Conservation (phyloP, 306 rosid species). For the Prunus mongolica region DNA sequence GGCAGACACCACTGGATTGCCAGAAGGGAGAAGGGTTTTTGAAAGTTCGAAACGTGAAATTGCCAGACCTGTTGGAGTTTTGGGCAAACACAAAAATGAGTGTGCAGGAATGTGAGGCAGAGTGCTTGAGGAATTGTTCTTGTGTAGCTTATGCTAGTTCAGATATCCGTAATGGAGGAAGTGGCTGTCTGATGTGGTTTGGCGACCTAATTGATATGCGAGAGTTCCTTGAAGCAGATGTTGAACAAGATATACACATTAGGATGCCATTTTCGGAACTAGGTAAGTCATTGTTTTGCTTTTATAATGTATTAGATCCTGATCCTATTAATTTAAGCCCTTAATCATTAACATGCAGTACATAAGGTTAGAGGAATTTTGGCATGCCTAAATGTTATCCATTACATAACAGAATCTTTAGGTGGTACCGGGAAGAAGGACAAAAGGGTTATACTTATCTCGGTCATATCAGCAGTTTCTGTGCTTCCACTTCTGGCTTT, state of each 20-base stretch:
- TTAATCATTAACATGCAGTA: too few relatives aligned
- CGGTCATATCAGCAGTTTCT: background rate
- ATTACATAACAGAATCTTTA: background rate
- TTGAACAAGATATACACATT: slow-evolving; percentile 27
- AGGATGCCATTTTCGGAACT: slow-evolving; percentile 34
- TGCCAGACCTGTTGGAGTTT: slow-evolving; percentile 31
- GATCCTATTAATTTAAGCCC: background rate
- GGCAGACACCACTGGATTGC: slow-evolving; percentile 25
- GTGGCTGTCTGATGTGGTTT: slow-evolving; percentile 40
- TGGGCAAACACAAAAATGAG: slow-evolving; percentile 21
- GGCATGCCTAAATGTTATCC: too few relatives aligned
- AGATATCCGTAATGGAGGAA: slow-evolving; percentile 18
- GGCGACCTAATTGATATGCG: slow-evolving; percentile 33
- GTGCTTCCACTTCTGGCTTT: background rate
- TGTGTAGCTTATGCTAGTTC: slow-evolving; percentile 39
- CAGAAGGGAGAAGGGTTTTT: slow-evolving; percentile 25
- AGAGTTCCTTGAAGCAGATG: background rate
- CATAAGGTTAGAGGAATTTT: too few relatives aligned
- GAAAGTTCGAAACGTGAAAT: slow-evolving; percentile 16
- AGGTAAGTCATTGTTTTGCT: slow-evolving; percentile 6
- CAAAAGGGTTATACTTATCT: background rate
- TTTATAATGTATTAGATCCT: background rate
- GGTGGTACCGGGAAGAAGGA: background rate
- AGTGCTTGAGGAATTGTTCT: slow-evolving; percentile 38
- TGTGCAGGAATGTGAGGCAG: slow-evolving; percentile 20